Evolutionary conservation across 106 monocot species (phyloP), one percentile per base, ranked within the genome.

Genomic region (Gastrodia elata): DNA sequence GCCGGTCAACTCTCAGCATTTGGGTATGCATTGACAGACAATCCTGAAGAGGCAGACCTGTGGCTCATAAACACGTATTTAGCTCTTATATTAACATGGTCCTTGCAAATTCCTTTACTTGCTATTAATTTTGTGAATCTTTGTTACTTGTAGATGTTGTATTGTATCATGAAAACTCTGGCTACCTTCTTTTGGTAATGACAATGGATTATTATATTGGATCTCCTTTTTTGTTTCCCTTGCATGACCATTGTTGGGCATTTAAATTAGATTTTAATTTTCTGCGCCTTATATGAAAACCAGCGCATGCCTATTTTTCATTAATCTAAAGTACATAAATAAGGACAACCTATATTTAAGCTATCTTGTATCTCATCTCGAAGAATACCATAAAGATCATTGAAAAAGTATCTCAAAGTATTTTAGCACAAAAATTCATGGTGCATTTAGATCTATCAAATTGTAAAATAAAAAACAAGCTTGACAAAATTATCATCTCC

Each of bases 61-160:
- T 99, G 98, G 98, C 83, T 99, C 59, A 86, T 98, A 52, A 98
- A 98, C 71, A 98, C 93, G 98, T 93, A 91, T 14, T 68, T 18
- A 46, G 65, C 67, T 28, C 43, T 61, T 32, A 61, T 61, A 30
- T 61, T 27, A 61, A 30, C 32, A 48, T 11, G 32, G 27, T 75
- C 13, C 61, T 38, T 46, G 8, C 30, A 59, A 28, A 9, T 2
- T 30, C 28, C 30, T 61, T 61, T 61, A 13, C 61, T 0, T 30
- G 0, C 32, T 7, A 26, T 22, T n/a, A 61, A 61, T 24, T 48
- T 0, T 70, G 28, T 36, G 24, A 32, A 74, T 40, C 38, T 25
- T 55, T 28, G 18, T 68, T 8, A 22, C 39, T 35, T 61, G 28
- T 18, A 2, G 27, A 59, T 59, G 59, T 59, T 59, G 28, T 59